Evolutionary conservation across 2,329 filamentous ascomycete genomes (phyloP), one percentile per base, ranked within the genome.

Genomic region (Phyllosticta paracitricarpa): DNA sequence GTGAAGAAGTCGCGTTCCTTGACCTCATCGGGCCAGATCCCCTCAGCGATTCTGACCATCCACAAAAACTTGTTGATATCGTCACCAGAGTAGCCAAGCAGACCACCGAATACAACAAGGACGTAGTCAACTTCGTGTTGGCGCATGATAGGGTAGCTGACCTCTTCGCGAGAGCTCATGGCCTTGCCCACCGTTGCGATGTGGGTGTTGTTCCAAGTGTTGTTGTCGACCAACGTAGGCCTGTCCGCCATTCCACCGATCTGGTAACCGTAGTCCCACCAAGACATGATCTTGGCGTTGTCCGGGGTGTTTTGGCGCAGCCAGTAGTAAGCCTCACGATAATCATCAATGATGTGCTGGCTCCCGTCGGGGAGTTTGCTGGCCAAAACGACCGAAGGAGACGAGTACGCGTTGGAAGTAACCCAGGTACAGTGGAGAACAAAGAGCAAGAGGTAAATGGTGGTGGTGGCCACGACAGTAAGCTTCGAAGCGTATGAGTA

Each of bases 211-310:
- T 99, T 99, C 94, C 94, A 99, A 2, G 94, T 99, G 79, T 99
- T 99, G 82, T 99, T 99, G 81, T 99, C 94, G 35, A 99, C 94
- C 35, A 99, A 82, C 1, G 94, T 99, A 35, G 94, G 94, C 60
- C 94, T 85, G 75, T 99, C 94, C 57, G 94, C 94, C 94, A 99
- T 99, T 67, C 94, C 94, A 78, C 94, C 94, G 75, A 99, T 99
- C 78, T 99, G 94, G 79, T 99, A 99, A 66, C 94, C 94, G 71
- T 99, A 99, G 74, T 99, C 94, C 94, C 94, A 99, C 94, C 94
- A 99, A 1, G 92, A 94, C 93, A 97, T 97, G 73, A 99, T 89
- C 83, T 97, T 99, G 72, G 95, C 92, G 69, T 97, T 89, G 67
- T 93, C 84, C 63, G 88, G 83, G 9, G 95, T 99, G 80, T 99